These are phyloP conservation scores for Coemansia sp. DNA, from an alignment of 371 early-diverging fungal genomes.

Conservation along the genomic window DNA sequence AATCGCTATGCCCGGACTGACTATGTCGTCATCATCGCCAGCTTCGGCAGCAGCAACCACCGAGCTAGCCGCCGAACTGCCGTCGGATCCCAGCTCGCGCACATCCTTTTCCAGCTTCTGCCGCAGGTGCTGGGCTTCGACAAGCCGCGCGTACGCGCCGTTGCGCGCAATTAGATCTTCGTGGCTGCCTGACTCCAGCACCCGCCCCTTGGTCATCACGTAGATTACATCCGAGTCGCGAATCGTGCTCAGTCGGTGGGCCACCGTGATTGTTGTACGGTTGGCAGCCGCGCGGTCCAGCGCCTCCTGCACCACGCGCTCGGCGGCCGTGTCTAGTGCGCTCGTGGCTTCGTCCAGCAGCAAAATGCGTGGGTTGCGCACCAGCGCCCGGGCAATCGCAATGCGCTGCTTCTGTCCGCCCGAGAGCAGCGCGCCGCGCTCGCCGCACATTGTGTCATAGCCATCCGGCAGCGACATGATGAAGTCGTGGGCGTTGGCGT, in stretches of 20 bases:
- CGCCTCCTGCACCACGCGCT: conserved; percentile 88
- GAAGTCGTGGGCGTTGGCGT: conserved; percentile 71
- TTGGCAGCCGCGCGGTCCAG: conserved; percentile 76
- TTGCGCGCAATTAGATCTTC: conserved; percentile 61
- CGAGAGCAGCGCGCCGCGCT: conserved; percentile 78
- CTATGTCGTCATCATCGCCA: background rate
- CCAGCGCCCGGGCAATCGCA: conserved; percentile 56
- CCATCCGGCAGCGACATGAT: conserved; percentile 69
- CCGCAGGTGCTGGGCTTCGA: conserved; percentile 49
- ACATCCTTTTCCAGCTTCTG: conserved; percentile 36
- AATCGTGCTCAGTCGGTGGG: conserved; percentile 81
- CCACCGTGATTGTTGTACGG: conserved; percentile 91
- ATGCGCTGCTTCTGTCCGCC: conserved; percentile 92
- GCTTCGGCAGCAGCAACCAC: background rate
- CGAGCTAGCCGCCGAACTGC: background rate
- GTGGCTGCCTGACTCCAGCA: conserved; percentile 75
- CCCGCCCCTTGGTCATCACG: conserved; percentile 70
- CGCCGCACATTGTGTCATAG: conserved; percentile 80
- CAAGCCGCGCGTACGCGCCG: conserved; percentile 47
- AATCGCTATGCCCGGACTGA: background rate
- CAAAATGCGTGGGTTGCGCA: conserved; percentile 78
- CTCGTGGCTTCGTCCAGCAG: conserved; percentile 97
- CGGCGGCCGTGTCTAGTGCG: conserved; percentile 88
- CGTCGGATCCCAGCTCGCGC: background rate
- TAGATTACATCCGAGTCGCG: conserved; percentile 79